phyloP scores from a whole-genome alignment of 768 basidiomycete species.

The Crassisporium funariophilum region DNA sequence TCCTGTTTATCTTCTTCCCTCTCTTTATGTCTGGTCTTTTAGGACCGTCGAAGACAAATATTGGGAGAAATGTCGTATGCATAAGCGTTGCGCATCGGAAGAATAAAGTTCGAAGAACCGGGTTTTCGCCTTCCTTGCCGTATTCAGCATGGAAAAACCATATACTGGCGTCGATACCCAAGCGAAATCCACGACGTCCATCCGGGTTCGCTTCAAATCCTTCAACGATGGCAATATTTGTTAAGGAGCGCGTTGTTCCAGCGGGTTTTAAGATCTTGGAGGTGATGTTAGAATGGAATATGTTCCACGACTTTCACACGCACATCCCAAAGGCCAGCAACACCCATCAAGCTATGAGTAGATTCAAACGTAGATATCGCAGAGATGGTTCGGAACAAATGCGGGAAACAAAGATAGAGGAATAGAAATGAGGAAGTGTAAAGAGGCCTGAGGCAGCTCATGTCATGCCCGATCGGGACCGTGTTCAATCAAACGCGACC shows the following conservation, averaged over 20 bases:
- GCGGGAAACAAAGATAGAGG: too few species aligned
- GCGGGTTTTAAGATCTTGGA: constrained; percentile 68
- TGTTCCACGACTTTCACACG: constrained; percentile 8
- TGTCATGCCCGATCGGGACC: too few species aligned
- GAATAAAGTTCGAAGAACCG: constrained; percentile 79
- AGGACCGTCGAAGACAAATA: constrained; percentile 93
- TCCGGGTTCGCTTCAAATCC: constrained; percentile 71
- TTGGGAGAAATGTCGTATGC: constrained; percentile 76
- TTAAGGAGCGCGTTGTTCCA: constrained; percentile 70
- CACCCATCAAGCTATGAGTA: constrained; percentile 30
- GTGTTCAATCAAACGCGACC: constrained; percentile 2
- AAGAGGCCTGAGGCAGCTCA: too few species aligned
- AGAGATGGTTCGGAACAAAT: too few species aligned
- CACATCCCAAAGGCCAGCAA: constrained; percentile 48
- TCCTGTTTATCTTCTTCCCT: constrained; percentile 67
- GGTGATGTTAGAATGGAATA: neutral
- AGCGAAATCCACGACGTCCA: constrained; percentile 69
- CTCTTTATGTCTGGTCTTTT: constrained; percentile 81
- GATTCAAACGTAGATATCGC: neutral
- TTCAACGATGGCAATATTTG: constrained; percentile 71
- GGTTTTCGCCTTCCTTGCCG: constrained; percentile 82
- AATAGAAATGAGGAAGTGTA: too few species aligned
- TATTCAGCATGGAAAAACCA: constrained; percentile 83
- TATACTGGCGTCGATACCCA: constrained; percentile 88
- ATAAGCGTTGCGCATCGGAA: constrained; percentile 84